These are phyloP conservation scores for Lipomyces yamadae DNA, from an alignment of 805 yeast species.

Conservation along the genomic window DNA sequence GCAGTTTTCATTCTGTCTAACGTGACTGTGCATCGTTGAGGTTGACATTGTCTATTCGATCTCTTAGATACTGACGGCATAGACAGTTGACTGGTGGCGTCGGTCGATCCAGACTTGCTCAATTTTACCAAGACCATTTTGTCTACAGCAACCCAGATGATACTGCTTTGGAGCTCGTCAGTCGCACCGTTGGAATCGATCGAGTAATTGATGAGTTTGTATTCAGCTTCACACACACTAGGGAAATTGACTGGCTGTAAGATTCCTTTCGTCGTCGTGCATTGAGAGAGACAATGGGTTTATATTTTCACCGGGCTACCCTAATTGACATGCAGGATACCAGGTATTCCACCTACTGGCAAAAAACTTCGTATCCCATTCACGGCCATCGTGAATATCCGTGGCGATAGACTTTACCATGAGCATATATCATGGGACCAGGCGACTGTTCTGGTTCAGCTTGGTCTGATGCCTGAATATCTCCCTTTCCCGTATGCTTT, in stretches of 20 bases:
- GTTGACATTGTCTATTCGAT: not conserved
- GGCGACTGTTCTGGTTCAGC: slow-evolving; percentile 1
- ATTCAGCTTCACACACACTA: not conserved
- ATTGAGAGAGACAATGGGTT: not conserved
- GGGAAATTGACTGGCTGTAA: not conserved
- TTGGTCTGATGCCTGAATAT: not conserved
- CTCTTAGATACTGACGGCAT: not conserved
- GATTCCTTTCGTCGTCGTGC: not conserved
- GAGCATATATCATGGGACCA: not conserved
- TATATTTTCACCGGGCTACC: not conserved
- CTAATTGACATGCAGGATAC: not conserved
- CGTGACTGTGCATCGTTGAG: not conserved
- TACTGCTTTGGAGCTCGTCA: slow-evolving; percentile 1
- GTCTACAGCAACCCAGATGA: not conserved
- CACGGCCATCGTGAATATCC: not conserved
- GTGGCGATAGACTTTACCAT: not conserved
- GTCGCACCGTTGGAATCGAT: not conserved
- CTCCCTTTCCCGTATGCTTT: not conserved
- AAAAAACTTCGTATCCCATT: not conserved
- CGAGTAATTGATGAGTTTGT: not conserved
- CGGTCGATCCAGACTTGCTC: not conserved
- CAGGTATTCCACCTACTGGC: not conserved
- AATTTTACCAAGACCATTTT: not conserved
- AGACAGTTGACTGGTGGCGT: not conserved
- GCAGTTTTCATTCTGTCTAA: not conserved